These are phyloP conservation scores for Xanthoparmelia taractica DNA, from an alignment of 495 filamentous ascomycete genomes.

Conservation along the genomic window DNA sequence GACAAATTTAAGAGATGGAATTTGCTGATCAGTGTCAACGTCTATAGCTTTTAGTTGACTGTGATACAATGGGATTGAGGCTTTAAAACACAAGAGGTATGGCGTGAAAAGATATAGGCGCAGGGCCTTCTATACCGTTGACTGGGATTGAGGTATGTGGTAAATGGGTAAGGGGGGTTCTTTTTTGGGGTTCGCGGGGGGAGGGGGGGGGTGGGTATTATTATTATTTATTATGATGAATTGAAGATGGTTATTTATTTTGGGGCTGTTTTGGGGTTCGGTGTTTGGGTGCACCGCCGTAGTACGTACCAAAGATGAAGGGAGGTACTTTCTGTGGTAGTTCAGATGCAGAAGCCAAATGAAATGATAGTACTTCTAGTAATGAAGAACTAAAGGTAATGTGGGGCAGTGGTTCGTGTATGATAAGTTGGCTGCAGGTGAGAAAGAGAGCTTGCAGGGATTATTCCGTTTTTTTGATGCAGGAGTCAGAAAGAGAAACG, in stretches of 20 bases:
- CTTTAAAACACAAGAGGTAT: slow-evolving; percentile 23
- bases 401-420: neutral
- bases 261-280: no score
- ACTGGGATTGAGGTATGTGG: slow-evolving; percentile 7
- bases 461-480: slow-evolving; percentile 1
- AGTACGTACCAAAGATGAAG: neutral
- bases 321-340: no score
- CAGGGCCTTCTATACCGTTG: slow-evolving; percentile 15
- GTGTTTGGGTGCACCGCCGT: no score
- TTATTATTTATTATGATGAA: neutral
- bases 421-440: neutral
- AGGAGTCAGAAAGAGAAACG: slow-evolving; percentile 1
- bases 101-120: slow-evolving; percentile 25
- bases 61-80: slow-evolving; percentile 25
- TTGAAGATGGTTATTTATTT: neutral
- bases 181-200: neutral
- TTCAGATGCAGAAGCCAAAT: no score
- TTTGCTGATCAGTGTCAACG: slow-evolving; percentile 19
- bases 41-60: slow-evolving; percentile 18
- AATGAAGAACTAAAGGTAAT: neutral
- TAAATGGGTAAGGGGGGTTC: neutral
- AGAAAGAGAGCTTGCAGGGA: neutral
- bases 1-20: slow-evolving; percentile 20
- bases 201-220: slow-evolving; percentile 12
- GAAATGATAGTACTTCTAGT: neutral